Evolutionary conservation across 2,329 filamentous ascomycete genomes (phyloP), one percentile per base, ranked within the genome.

Genomic region (Elsinoe fawcettii): DNA sequence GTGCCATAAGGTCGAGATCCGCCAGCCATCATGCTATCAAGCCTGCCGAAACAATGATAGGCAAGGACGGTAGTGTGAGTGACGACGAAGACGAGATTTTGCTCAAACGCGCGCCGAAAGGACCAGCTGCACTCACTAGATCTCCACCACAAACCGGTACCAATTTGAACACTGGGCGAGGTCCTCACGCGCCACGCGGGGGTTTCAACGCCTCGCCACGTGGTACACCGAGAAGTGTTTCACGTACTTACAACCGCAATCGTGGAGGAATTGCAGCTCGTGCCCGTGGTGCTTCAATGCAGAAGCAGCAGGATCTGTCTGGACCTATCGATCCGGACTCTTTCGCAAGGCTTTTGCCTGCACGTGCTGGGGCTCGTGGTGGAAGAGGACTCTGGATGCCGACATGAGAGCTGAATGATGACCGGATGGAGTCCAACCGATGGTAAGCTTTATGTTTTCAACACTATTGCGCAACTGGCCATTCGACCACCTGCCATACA

Each of bases 311-410:
- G n/a, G n/a, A n/a, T n/a, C 58, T 58, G 8, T 60, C 59, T 16
- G 60, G 64, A 8, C 68, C 67, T 37, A 71, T 72, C 46, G 70
- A 72, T 46, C 70, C 70, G 3, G 66, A 70, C 58, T 70, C 68
- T 54, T 72, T 70, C 60, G 59, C 63, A 12, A 63, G 70, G 27
- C 70, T 69, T 12, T 51, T 65, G 14, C 65, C 67, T n/a, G 58
- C 62, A 27, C 63, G 63, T 2, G 59, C 61, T 32, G 60, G 59
- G 25, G 61, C 62, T 27, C 63, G 67, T 34, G 66, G 68, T 22
- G 65, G 63, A 12, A 61, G 68, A 25, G 69, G 66, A 59, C 62
- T 71, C 8, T 71, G 68, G 68, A 65, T 68, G 5, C 69, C 69
- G 34, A 67, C 63, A 37, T 70, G 64, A 68, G 9, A 8, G 11